phyloP scores from a whole-genome alignment of 108 stramenopile species.

The Cylindrotheca fusiformis region DNA sequence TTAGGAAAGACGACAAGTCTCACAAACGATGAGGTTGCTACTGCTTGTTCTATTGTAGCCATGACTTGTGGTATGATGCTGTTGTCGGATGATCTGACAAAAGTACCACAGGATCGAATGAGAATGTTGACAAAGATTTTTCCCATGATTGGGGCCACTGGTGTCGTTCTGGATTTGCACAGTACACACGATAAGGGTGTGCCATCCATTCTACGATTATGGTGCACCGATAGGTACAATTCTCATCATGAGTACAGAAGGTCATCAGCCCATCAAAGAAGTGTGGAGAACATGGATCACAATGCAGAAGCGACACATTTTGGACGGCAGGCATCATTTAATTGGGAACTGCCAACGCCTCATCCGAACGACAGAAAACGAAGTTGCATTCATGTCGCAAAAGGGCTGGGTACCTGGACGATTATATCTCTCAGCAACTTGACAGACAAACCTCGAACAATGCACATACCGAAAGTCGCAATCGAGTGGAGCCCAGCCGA shows the following conservation, averaged over 20 bases:
- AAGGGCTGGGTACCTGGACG: slow-evolving; percentile 86
- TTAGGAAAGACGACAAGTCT: slow-evolving; percentile 84
- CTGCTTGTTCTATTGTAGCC: slow-evolving; percentile 84
- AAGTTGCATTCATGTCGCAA: slow-evolving; percentile 76
- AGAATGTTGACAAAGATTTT: slow-evolving; percentile 73
- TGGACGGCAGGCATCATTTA: slow-evolving; percentile 40
- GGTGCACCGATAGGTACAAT: slow-evolving; percentile 74
- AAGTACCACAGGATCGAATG: slow-evolving; percentile 59
- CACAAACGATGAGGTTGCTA: slow-evolving; percentile 79
- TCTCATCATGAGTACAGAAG: slow-evolving; percentile 24
- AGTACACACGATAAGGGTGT: slow-evolving; percentile 64
- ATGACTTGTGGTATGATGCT: slow-evolving; percentile 93
- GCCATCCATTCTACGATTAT: slow-evolving; percentile 72
- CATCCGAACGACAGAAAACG: slow-evolving; percentile 65
- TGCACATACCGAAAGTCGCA: slow-evolving; percentile 42
- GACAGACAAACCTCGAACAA: slow-evolving; percentile 49
- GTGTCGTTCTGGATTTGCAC: slow-evolving; percentile 81
- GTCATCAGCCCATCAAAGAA: slow-evolving; percentile 5
- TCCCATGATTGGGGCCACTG: slow-evolving; percentile 78
- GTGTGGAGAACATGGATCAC: slow-evolving; percentile 19
- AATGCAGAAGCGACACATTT: slow-evolving; percentile 48
- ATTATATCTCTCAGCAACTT: slow-evolving; percentile 82
- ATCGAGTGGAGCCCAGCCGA: slow-evolving; percentile 31
- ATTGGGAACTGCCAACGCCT: slow-evolving; percentile 5
- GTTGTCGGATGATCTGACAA: slow-evolving; percentile 85